phyloP scores from a whole-genome alignment of 108 stramenopile genomes.

The Tribonema minus region DNA sequence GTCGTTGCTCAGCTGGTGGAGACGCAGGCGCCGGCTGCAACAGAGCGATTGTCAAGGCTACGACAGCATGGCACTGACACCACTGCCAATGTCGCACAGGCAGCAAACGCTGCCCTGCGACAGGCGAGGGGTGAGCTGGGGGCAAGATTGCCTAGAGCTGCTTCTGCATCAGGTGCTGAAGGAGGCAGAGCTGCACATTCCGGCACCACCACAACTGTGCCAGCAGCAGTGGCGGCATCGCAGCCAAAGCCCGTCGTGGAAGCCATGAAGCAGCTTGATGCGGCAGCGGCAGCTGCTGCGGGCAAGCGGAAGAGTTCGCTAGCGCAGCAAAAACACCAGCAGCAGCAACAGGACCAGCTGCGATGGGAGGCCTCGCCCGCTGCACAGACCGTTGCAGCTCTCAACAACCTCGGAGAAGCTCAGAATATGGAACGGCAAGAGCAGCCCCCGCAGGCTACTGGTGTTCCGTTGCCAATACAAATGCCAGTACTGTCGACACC shows the following conservation, averaged over 20 bases:
- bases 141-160: not conserved
- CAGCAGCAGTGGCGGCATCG: not conserved
- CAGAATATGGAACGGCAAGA: too few relatives aligned
- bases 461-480: too few relatives aligned
- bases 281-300: not conserved
- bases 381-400: too few relatives aligned
- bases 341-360: not conserved
- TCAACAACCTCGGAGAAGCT: too few relatives aligned
- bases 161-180: not conserved
- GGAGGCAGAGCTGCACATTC: not conserved
- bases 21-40: conserved; percentile 6
- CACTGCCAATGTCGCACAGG: conserved; percentile 1
- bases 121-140: too few relatives aligned
- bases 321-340: not conserved
- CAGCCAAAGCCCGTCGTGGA: not conserved
- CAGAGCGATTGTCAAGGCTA: not conserved
- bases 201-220: not conserved
- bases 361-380: too few relatives aligned
- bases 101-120: too few relatives aligned
- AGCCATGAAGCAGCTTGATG: too few relatives aligned
- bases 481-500: too few relatives aligned
- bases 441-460: too few relatives aligned
- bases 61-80: conserved; percentile 14
- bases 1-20: conserved; percentile 7
- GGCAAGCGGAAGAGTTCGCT: not conserved